Evolutionary conservation across 345 rosid genomes (phyloP).

Genomic region (Corchorus olitorius): DNA sequence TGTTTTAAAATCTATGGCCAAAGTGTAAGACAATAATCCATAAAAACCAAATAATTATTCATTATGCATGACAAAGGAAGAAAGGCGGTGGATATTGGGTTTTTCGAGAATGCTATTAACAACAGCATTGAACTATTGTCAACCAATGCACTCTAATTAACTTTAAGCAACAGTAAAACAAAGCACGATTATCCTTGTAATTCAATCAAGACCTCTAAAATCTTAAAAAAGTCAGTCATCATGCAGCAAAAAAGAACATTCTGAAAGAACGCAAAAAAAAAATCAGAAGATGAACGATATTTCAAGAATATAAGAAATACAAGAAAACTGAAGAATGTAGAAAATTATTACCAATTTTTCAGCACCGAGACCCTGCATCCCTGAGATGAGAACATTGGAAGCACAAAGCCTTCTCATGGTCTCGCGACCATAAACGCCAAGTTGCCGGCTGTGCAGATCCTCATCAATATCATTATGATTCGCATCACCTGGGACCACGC

Average conservation of each 20-base stretch:
- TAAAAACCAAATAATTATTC: neutral
- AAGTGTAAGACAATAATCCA: neutral
- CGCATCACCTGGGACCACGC: conserved; percentile 44
- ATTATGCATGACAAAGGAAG: too few relatives aligned
- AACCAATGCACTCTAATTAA: neutral
- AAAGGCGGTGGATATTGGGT: too few relatives aligned
- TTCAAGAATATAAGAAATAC: neutral
- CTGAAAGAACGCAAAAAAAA: neutral
- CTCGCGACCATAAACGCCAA: conserved; percentile 97
- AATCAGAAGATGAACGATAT: neutral
- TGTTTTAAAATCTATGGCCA: neutral
- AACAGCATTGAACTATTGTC: neutral
- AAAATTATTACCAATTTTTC: conserved; percentile 71
- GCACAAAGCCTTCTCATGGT: conserved; percentile 95
- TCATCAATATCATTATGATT: conserved; percentile 80
- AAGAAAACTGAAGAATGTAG: neutral
- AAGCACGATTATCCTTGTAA: neutral
- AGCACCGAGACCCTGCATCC: conserved; percentile 93
- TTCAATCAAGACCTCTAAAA: neutral
- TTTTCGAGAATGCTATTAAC: neutral
- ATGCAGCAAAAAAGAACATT: neutral
- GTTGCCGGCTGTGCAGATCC: conserved; percentile 99
- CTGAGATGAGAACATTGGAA: conserved; percentile 83
- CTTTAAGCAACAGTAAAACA: neutral
- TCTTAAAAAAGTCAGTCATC: neutral